Base-by-base conservation (phyloP, 345 rosid species). In the Euphorbia tirucalli region DNA sequence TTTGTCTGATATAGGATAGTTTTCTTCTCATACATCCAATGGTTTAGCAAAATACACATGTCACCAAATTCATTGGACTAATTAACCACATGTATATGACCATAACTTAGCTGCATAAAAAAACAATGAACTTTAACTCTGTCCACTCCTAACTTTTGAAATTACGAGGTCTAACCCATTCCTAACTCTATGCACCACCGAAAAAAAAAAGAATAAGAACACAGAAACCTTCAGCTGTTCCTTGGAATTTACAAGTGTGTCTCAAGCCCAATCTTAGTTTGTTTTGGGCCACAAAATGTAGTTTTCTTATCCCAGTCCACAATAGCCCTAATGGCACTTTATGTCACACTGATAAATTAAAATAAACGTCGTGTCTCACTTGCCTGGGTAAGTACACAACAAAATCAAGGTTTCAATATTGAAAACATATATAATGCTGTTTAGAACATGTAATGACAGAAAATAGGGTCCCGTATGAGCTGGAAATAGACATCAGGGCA, bases 381-480 rank as follows among this genome's bases (percentile, higher is more conserved):
- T 56, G 61, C 22, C 62, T 61, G 30, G 14, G 31, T 37, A 68
- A 35, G 62, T 68, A 68, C 50, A 32, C 30, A 11, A 32, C 62
- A 68, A 68, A 54, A 39, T 54, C 71, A n/a, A 68, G 49, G 32
- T 54, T 32, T 19, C 37, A 43, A 68, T 68, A 22, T 35, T 55
- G 49, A 15, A 54, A 68, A 54, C 28, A 22, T 44, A 44, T 44
- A 13, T 35, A 68, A 22, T 21, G 49, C 44, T 48, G 39, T 30
- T 48, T 18, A 13, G 25, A 48, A 66, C 30, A 3, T 16, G 49
- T 44, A 48, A 66, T 27, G 57, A 27, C 4, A 7, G 69, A 7
- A 16, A 48, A 46, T 7, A 0, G 3, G 69, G 57, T 48, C 57
- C 69, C 57, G 41, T 44, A 19, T 46, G 55, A 66, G 57, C 35